phyloP scores from a whole-genome alignment of 2,329 filamentous ascomycete genomes.

The Pseudodiploospora longispora region DNA sequence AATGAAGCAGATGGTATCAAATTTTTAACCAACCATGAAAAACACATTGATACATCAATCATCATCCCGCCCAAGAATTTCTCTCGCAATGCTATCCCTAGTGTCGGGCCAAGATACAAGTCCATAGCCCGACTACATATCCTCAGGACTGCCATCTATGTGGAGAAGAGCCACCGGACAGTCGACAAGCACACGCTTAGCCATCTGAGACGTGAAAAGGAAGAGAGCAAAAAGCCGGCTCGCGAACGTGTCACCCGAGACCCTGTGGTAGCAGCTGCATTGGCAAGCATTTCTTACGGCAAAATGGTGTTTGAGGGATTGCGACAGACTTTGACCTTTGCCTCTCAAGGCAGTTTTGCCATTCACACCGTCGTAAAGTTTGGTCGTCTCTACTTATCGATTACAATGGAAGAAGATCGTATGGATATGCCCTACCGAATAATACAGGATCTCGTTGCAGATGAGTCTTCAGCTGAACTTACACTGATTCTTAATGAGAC shows the following conservation, averaged over 20 bases:
- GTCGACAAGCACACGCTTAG: slow-evolving; percentile 15
- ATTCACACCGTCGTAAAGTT: slow-evolving; percentile 31
- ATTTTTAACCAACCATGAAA: slow-evolving; percentile 35
- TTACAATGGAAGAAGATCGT: slow-evolving; percentile 15
- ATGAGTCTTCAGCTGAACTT: slow-evolving; percentile 25
- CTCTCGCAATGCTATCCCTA: neutral
- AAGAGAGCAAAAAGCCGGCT: slow-evolving; percentile 13
- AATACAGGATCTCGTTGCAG: slow-evolving; percentile 37
- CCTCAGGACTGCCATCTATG: slow-evolving; percentile 20
- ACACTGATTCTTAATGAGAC: slow-evolving; percentile 44
- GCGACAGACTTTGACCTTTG: slow-evolving; percentile 30
- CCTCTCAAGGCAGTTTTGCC: slow-evolving; percentile 27
- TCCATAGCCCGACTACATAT: slow-evolving; percentile 23
- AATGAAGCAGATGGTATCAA: slow-evolving; percentile 25
- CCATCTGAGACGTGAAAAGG: slow-evolving; percentile 20
- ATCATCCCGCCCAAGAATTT: neutral
- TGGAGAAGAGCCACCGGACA: slow-evolving; percentile 25
- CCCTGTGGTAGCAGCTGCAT: slow-evolving; percentile 12
- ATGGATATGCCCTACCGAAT: slow-evolving; percentile 43
- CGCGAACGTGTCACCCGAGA: slow-evolving; percentile 8
- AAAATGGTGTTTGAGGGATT: slow-evolving; percentile 33
- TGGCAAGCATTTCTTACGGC: slow-evolving; percentile 33
- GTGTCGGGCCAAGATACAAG: neutral
- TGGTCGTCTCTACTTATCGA: slow-evolving; percentile 32
- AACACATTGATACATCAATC: neutral